Percentiles rank a stretch among this genome's conserved stretches.
phyloP scores from a whole-genome alignment of 345 rosid species.

The Salix suchowensis region DNA sequence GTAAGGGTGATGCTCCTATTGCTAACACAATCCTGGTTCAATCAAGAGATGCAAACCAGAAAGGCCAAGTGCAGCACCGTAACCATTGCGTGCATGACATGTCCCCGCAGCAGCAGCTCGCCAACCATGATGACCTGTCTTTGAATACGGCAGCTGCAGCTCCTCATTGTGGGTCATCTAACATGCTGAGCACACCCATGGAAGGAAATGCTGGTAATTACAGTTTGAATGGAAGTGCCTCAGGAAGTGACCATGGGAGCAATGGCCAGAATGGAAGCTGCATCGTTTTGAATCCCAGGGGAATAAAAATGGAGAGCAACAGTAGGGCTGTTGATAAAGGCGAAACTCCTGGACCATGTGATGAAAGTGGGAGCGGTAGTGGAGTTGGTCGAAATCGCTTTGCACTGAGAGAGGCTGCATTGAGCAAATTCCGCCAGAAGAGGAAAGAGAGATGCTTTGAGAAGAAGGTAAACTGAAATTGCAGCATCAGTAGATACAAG shows the following conservation, averaged over 20 bases:
- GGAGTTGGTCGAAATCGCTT: slow-evolving; percentile 21
- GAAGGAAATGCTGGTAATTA: slow-evolving; percentile 26
- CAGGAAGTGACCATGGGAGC: slow-evolving; percentile 49
- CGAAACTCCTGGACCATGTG: slow-evolving; percentile 6
- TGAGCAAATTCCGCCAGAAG: slow-evolving; percentile 55
- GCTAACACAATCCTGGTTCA: slow-evolving; percentile 14
- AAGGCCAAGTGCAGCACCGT: slow-evolving; percentile 32
- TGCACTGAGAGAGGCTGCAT: slow-evolving; percentile 51
- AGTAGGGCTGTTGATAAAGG: slow-evolving; percentile 18
- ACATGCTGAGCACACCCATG: slow-evolving; percentile 8
- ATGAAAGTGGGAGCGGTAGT: slow-evolving; percentile 21
- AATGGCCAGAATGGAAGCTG: slow-evolving; percentile 39
- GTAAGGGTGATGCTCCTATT: slow-evolving; percentile 20
- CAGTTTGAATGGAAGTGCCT: slow-evolving; percentile 37
- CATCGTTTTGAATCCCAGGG: slow-evolving; percentile 20
- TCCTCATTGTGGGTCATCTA: slow-evolving; percentile 35
- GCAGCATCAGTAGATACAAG: background rate
- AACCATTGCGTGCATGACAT: slow-evolving; percentile 29
- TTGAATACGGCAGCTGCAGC: slow-evolving; percentile 20
- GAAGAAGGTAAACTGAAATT: slow-evolving; percentile 40
- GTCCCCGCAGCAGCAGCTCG: slow-evolving; percentile 15
- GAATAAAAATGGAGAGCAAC: slow-evolving; percentile 27
- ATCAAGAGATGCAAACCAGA: slow-evolving; percentile 22
- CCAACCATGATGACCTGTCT: slow-evolving; percentile 18
- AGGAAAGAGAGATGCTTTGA: slow-evolving; percentile 59